Base-by-base conservation (phyloP, 306 rosid genomes). In the Leucaena leucocephala region DNA sequence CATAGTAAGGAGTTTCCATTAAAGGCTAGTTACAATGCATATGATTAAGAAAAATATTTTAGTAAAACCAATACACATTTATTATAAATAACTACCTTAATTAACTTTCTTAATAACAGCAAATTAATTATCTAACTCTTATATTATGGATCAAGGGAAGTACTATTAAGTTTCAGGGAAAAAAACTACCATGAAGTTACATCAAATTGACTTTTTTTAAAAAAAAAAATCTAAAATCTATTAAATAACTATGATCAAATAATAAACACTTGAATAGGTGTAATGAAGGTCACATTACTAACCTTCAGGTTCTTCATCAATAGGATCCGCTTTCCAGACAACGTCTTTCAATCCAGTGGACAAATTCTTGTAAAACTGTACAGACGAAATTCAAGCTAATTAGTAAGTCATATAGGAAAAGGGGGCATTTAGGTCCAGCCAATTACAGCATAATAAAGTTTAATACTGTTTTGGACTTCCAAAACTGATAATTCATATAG, bases 311-410 rank as follows among this genome's bases (percentile, higher is more conserved):
- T 83, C 91, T 82, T 86, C 88, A 71, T 83, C 92, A 39, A 87
- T 71, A 61, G 90, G 92, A 4, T 95, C 98, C 1, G 93, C 82
- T 85, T 80, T 91, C 98, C 98, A 95, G 59, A 95, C 97, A 13
- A 95, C 77, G 76, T 95, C 98, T 78, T 92, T 91, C 86, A 95
- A 89, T 71, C 98, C 98, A 40, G 92, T 83, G 0, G 97, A 69
- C 22, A 95, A 85, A 63, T 78, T 90, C 71, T 90, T 91, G 88
- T 92, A 95, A 86, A 95, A 95, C 98, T 95, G 89, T 68, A 80
- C 48, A 80, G 59, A 76, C 80, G 57, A 76, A 52, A 61, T 17
- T 21, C 19, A 72, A 65, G 48, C 16, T n/a, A 67, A 71, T 52
- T 7, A 5, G 27, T 27, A 63, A 61, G n/a, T 33, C 36, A 33